Conservation (phyloP, 331 rosid species). For the Pyracantha coccinea region DNA sequence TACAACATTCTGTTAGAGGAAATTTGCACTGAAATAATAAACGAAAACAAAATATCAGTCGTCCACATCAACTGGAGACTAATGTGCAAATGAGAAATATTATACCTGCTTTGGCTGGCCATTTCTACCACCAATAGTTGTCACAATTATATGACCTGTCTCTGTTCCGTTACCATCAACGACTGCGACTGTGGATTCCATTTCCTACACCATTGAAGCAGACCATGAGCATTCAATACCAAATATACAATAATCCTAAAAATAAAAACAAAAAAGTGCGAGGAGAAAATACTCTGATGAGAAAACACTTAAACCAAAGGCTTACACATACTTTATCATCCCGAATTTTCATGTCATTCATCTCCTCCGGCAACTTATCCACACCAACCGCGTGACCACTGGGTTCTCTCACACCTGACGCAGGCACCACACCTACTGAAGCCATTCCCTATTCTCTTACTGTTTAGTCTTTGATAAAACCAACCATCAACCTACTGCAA, state of each 20-base stretch:
- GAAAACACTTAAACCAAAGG: background rate
- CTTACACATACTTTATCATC: constrained; percentile 71
- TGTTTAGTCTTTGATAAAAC: constrained; percentile 21
- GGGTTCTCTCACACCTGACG: constrained; percentile 58
- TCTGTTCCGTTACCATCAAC: constrained; percentile 96
- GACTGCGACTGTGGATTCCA: constrained; percentile 76
- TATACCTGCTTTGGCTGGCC: constrained; percentile 93
- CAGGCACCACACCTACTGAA: constrained; percentile 75
- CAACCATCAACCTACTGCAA: constrained; percentile 50
- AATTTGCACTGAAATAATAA: background rate
- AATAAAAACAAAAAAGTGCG: background rate
- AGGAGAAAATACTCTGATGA: background rate
- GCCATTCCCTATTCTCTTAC: constrained; percentile 43
- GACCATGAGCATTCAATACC: constrained; percentile 1
- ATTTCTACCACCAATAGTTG: constrained; percentile 94
- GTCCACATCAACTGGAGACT: background rate
- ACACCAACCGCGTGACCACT: constrained; percentile 58
- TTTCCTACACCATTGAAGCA: constrained; percentile 44
- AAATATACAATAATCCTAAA: constrained; percentile 6
- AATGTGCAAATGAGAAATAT: background rate
- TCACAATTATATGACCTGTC: constrained; percentile 91
- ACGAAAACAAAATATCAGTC: background rate
- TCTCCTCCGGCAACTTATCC: constrained; percentile 89
- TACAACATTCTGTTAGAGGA: background rate
- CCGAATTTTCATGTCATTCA: constrained; percentile 93